Evolutionary conservation across 306 rosid genomes (phyloP), one percentile per base, ranked within the genome.

Genomic region (Cicer cuneatum): DNA sequence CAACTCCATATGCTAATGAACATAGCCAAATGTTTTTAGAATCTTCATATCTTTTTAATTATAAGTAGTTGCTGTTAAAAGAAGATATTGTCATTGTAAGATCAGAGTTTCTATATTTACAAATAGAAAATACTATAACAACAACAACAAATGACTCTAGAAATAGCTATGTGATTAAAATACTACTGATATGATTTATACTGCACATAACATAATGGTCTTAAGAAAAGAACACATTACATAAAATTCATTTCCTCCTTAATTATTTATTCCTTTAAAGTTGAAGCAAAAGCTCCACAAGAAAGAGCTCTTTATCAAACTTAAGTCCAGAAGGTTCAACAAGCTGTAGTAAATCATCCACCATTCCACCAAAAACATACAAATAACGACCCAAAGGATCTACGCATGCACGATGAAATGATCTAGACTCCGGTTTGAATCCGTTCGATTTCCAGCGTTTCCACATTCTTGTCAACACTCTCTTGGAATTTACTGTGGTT

Each of bases 281-380:
- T 72, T 92, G 85, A 82, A 89, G 85, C 71, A 82, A 78, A 78
- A 90, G 96, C 83, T 93, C 96, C 78, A 82, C 90, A 67, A 87
- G 87, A 72, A 91, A 86, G 45, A 89, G 88, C 71, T 93, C 96
- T 24, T 87, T 85, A 79, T 93, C 98, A 86, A 92, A 92, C 80
- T 83, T 77, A 57, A 90, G 84, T 51, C 86, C 98, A 29, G 84
- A 58, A 37, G 89, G 46, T 48, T 80, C 90, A 64, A 66, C 57
- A 24, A 83, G 83, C 74, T 81, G 90, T 75, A 85, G 77, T 35
- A 69, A 19, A 15, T 87, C 89, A 83, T 90, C 96, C 64, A 87
- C 89, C 98, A 92, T 92, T 82, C 98, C 98, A n/a, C 98, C 98
- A 76, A 88, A 88, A 21, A 92, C 81, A 40, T 88, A 92, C 81